Conservation (phyloP, 352 stramenopile genomes). For the Phytophthora sansomeana region DNA sequence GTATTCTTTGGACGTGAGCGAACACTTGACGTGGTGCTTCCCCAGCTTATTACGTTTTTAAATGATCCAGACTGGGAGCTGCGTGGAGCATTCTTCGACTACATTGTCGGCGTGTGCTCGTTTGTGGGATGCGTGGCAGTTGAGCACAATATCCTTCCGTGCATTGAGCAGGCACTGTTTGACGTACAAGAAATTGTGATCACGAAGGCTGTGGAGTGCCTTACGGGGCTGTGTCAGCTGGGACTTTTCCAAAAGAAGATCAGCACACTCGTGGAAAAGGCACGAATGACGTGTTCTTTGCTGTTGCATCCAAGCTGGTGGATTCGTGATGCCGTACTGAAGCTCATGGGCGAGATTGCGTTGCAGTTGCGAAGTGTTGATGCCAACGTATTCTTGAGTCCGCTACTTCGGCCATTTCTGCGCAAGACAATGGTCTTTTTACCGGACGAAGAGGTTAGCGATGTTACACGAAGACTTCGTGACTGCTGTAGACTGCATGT, state of each 20-base stretch:
- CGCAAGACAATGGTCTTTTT: conserved; percentile 85
- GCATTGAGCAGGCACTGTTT: conserved; percentile 96
- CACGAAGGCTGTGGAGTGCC: conserved; percentile 91
- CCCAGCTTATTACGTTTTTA: conserved; percentile 97
- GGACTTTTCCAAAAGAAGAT: conserved; percentile 92
- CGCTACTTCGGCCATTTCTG: conserved; percentile 91
- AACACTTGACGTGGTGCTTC: conserved; percentile 95
- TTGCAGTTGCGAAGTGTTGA: conserved; percentile 91
- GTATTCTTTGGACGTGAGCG: conserved; percentile 97
- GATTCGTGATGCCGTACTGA: conserved; percentile 85
- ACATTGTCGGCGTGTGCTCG: conserved; percentile 94
- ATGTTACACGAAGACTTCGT: conserved; percentile 63
- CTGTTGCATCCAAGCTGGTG: conserved; percentile 91
- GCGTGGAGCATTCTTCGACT: conserved; percentile 91
- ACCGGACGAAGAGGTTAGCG: conserved; percentile 60
- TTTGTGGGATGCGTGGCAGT: conserved; percentile 94
- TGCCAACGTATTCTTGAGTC: conserved; percentile 92
- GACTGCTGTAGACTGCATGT: conserved; percentile 76
- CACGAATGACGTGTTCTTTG: conserved; percentile 83
- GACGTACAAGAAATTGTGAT: conserved; percentile 97
- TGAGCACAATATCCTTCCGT: conserved; percentile 97
- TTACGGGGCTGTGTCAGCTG: conserved; percentile 92
- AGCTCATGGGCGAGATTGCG: conserved; percentile 88
- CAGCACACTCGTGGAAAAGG: conserved; percentile 86
- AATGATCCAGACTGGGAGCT: conserved; percentile 96